Conservation (phyloP, 2,329 filamentous ascomycete species). For the Chaetothyriales sp. region DNA sequence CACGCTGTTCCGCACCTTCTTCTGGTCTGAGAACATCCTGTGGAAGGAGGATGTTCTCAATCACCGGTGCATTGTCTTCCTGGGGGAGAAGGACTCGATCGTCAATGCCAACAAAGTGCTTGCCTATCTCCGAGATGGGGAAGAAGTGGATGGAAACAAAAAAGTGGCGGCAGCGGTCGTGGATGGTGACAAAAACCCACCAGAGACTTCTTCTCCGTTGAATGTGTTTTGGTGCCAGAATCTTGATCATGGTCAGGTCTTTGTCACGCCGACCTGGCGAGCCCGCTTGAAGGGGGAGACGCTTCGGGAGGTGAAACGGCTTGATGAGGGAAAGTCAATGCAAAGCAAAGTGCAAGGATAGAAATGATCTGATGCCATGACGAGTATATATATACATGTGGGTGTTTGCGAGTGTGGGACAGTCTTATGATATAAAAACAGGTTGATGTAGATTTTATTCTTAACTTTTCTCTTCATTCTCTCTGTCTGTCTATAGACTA, state of each 20-base stretch:
- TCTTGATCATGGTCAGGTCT: constrained; percentile 5
- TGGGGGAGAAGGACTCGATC: constrained; percentile 9
- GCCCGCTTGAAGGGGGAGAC: constrained; percentile 2
- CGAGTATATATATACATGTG: too few relatives aligned
- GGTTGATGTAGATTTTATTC: too few relatives aligned
- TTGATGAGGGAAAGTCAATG: too few relatives aligned
- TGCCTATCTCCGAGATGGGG: constrained; percentile 2
- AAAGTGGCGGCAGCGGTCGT: not conserved
- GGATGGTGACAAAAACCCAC: not conserved
- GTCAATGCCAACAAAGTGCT: constrained; percentile 4
- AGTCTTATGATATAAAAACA: too few relatives aligned
- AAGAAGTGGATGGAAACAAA: not conserved
- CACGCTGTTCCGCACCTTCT: constrained; percentile 50
- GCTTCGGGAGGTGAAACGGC: constrained; percentile 1
- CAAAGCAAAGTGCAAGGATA: too few relatives aligned
- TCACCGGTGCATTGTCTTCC: constrained; percentile 6
- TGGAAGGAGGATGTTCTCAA: constrained; percentile 31
- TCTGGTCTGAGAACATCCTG: constrained; percentile 55
- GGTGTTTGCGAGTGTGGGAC: too few relatives aligned
- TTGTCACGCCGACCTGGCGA: constrained; percentile 1
- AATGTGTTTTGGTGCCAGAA: constrained; percentile 3
- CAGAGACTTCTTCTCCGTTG: not conserved
- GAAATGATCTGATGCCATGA: too few relatives aligned
- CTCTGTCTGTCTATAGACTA: not conserved
- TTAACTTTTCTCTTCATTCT: not conserved